Base-by-base conservation (phyloP, 2,329 filamentous ascomycete genomes). In the Gnomoniopsis smithogilvyi region DNA sequence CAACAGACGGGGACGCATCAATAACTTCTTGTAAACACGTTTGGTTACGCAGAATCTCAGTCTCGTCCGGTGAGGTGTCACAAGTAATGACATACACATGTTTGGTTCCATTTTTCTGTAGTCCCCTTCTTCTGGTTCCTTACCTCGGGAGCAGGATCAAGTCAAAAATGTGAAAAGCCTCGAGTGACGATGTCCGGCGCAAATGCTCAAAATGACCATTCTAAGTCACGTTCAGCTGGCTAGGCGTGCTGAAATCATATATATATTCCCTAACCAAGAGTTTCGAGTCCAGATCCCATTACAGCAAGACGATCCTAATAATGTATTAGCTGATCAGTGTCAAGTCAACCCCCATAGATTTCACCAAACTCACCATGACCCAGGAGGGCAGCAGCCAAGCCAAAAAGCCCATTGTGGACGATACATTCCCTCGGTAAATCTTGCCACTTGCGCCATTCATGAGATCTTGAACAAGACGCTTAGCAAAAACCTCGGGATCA, bases 371-470 rank as follows among this genome's bases (percentile, higher is more conserved):
- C 47, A 54, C 52, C 52, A 54, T 36, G 19, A 54, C 30, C 52
- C 52, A 54, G 17, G 52, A 22, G 11, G 52, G 52, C 19, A 54
- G 24, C 12, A 36, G 22, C 30, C 52, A 21, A 19, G 43, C 52
- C 19, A 54, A 17, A 8, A 36, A 8, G 6, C 14, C 41, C 21
- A 54, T 14, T 11, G 36, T 41, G 36, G 41, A 54, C 7, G 52
- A 47, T 30, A 54, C 48, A 30, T 48, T 54, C 26, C 52, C 52
- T 10, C 36, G 52, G 30, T 54, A 54, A 19, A 54, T 30, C 30
- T 26, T 54, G 3, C 52, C 52, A 34, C 43, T 54, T 30, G 43
- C 52, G 30, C 52, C 52, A 14, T 45, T 8, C 2, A 54, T 4
- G 6, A 54, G 45, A 10, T 54, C 26, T 14, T n/a, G 15, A 14